phyloP scores from a whole-genome alignment of 2,329 filamentous ascomycete genomes.

The Diplodia seriata region DNA sequence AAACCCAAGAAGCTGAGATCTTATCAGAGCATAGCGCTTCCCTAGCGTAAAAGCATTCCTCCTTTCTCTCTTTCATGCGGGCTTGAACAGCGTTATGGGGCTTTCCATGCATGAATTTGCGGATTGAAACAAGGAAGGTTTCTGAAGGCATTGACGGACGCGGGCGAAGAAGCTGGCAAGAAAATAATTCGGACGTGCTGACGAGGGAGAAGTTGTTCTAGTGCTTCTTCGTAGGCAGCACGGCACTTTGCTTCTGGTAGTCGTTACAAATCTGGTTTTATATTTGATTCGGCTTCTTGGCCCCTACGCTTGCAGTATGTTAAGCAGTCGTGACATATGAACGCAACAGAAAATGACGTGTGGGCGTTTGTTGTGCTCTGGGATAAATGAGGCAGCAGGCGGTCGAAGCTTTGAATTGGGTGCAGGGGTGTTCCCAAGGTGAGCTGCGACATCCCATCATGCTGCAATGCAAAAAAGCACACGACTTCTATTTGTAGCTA shows the following conservation, averaged over 20 bases:
- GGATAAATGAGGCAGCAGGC: no score
- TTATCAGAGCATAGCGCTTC: neutral
- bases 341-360: no score
- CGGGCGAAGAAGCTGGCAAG: neutral
- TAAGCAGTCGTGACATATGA: neutral
- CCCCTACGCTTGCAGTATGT: neutral
- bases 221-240: neutral
- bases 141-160: neutral
- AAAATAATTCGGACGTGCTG: neutral
- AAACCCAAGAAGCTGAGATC: neutral
- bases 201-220: neutral
- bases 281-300: neutral
- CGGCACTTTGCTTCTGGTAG: neutral
- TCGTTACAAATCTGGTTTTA: neutral
- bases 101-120: slow-evolving; percentile 1
- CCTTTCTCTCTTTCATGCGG: slow-evolving; percentile 1
- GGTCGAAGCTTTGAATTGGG: no score
- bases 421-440: no score
- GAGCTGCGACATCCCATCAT: no score
- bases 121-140: neutral
- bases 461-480: no score
- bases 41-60: neutral
- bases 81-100: neutral
- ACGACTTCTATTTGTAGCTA: no score
- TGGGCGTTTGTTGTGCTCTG: no score